Evolutionary conservation across 805 yeast genomes (phyloP).

Genomic region (Ogataea chonburiensis): DNA sequence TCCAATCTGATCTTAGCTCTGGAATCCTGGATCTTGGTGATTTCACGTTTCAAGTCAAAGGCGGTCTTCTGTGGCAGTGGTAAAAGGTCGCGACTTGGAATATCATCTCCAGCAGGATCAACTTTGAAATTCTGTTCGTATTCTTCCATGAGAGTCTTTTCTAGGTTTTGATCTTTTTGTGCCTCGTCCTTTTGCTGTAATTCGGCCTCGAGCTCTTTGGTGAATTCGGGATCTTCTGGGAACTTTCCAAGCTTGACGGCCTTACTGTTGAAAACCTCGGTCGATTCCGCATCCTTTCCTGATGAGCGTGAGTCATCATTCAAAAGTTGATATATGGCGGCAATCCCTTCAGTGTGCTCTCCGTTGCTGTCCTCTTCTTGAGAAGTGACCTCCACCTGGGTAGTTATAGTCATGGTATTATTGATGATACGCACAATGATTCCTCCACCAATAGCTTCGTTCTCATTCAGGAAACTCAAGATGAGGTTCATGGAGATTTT

Average conservation of each 20-base stretch:
- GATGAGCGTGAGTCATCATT: slow-evolving; percentile 27
- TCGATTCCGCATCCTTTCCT: slow-evolving; percentile 18
- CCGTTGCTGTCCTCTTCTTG: slow-evolving; percentile 46
- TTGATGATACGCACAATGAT: slow-evolving; percentile 82
- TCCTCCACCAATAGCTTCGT: slow-evolving; percentile 89
- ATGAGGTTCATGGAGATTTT: slow-evolving; percentile 82
- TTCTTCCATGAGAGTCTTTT: slow-evolving; percentile 57
- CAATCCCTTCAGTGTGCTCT: slow-evolving; percentile 46
- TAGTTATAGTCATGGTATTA: slow-evolving; percentile 65
- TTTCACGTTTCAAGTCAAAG: slow-evolving; percentile 74
- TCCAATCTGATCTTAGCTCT: slow-evolving; percentile 70
- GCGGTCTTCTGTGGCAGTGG: slow-evolving; percentile 87
- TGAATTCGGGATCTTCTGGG: slow-evolving; percentile 84
- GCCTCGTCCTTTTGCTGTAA: slow-evolving; percentile 72
- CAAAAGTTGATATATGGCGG: slow-evolving; percentile 39
- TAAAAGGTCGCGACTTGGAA: slow-evolving; percentile 71
- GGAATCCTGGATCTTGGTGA: slow-evolving; percentile 77
- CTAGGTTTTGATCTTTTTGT: slow-evolving; percentile 29
- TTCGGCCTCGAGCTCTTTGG: slow-evolving; percentile 81
- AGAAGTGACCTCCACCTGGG: slow-evolving; percentile 39
- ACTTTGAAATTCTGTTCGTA: slow-evolving; percentile 57
- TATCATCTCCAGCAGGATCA: slow-evolving; percentile 52
- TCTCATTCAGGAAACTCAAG: slow-evolving; percentile 84
- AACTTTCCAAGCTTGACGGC: slow-evolving; percentile 77
- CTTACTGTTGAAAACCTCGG: slow-evolving; percentile 64